Base-by-base conservation (phyloP, 306 rosid genomes). In the Cicer arietinum region DNA sequence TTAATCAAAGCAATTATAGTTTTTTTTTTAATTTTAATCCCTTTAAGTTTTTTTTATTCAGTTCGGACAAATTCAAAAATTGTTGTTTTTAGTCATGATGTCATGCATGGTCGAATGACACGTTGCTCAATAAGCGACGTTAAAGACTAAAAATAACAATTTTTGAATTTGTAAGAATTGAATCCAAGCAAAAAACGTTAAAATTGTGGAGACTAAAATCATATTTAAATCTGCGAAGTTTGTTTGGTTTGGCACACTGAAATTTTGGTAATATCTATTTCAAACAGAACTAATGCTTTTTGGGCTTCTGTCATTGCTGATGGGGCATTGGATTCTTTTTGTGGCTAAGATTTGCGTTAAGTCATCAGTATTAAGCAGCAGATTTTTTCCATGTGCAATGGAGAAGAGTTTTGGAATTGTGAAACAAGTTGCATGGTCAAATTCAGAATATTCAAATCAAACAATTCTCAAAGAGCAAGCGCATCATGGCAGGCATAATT, bases 301-400 rank as follows among this genome's bases (percentile, higher is more conserved):
- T 81, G 98, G 98, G 71, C 87, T 94, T 54, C 74, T 91, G 47
- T 94, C 98, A 16, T 80, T 94, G 82, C 56, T 91, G 86, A 91
- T 94, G 98, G 94, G 98, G 11, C 97, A 94, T 79, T 91, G 96
- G 96, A 91, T 85, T 67, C 39, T 82, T 53, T 82, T 79, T 72
- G 93, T 94, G 83, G 96, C 98, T 47, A 90, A 88, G 89, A 89
- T 94, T 86, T 91, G 98, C 56, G 87, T 94, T 3, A 86, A 90
- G 68, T 77, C 97, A 4, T 87, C 97, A 0, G 71, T 71, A 43
- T 51, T 87, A 40, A 86, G 85, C 88, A 87, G 88, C 82, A 84
- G 83, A 59, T 94, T 94, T 71, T 88, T 77, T 79, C 98, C 97
- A 0, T 94, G 98, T 77, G 85, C 87, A 67, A 40, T 66, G 57